Evolutionary conservation across 345 rosid species (phyloP).

Genomic region (Hypericum androsaemum): DNA sequence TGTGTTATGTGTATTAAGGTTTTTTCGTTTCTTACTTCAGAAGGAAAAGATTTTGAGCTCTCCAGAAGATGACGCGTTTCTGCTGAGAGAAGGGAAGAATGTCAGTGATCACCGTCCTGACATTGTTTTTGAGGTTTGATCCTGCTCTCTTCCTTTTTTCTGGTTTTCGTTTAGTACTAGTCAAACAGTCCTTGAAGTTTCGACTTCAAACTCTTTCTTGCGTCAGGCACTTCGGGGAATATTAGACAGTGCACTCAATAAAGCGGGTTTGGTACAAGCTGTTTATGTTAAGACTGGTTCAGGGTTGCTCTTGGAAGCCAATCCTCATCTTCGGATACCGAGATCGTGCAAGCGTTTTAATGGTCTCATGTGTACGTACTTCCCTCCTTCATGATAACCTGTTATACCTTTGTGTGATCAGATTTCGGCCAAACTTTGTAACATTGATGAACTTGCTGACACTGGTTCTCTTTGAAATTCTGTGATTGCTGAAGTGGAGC

Average conservation of each 20-base stretch:
- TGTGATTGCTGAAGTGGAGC: too few relatives aligned
- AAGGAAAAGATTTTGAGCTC: constrained; percentile 7
- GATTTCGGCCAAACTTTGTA: too few relatives aligned
- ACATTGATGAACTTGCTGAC: too few relatives aligned
- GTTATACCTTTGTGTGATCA: too few relatives aligned
- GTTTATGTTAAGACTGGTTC: constrained; percentile 8
- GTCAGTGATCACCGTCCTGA: constrained; percentile 8
- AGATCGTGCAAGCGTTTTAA: constrained; percentile 10
- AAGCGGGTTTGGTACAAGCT: constrained; percentile 6
- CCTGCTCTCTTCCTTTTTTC: neutral
- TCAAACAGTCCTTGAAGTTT: neutral
- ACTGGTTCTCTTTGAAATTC: too few relatives aligned
- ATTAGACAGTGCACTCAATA: constrained; percentile 5
- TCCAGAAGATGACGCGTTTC: constrained; percentile 4
- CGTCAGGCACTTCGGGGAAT: constrained; percentile 7
- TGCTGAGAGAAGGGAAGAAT: constrained; percentile 8
- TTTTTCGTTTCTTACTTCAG: neutral
- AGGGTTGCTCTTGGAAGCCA: constrained; percentile 6
- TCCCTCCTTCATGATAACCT: too few relatives aligned
- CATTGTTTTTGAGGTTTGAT: constrained; percentile 4
- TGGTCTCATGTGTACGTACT: constrained; percentile 1
- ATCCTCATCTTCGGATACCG: constrained; percentile 11
- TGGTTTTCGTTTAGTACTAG: neutral
- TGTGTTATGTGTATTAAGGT: neutral
- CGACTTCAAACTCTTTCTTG: neutral